These are phyloP conservation scores for Xylariaceae sp. DNA, from an alignment of 2,329 filamentous ascomycete genomes.

Conservation along the genomic window DNA sequence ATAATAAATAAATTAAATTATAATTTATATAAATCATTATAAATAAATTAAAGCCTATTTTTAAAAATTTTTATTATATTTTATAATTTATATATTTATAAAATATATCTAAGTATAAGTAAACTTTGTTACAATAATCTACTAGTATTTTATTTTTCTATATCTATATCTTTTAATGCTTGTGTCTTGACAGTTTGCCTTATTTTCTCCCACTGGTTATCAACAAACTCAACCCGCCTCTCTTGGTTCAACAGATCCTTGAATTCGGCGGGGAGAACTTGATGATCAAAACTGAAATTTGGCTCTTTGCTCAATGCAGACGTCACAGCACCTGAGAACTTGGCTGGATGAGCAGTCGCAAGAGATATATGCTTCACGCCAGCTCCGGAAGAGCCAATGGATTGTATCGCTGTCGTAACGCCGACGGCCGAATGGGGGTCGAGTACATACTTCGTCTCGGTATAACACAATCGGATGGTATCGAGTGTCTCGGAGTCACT, in stretches of 20 bases:
- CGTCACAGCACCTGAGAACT: conserved; percentile 84
- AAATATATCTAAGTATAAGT: no score
- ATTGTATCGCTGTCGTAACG: conserved; percentile 69
- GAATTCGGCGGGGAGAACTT: conserved; percentile 79
- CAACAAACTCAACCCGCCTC: conserved; percentile 66
- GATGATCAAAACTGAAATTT: conserved; percentile 70
- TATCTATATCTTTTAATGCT: conserved; percentile 65
- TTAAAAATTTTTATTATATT: no score
- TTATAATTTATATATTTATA: no score
- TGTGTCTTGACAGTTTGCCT: conserved; percentile 70
- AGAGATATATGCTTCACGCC: conserved; percentile 73
- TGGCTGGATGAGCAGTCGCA: conserved; percentile 92
- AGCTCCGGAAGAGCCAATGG: conserved; percentile 50
- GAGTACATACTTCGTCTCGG: conserved; percentile 63
- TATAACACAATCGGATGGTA: conserved; percentile 58
- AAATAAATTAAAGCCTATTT: no score
- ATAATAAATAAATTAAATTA: no score
- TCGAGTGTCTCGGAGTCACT: conserved; percentile 64
- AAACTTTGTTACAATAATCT: no score
- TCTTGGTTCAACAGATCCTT: conserved; percentile 72
- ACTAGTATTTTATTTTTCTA: no score
- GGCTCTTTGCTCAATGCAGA: conserved; percentile 66
- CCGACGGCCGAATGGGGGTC: conserved; percentile 93
- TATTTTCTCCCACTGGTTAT: conserved; percentile 70
- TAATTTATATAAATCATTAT: no score